Base-by-base conservation (phyloP, 2,329 filamentous ascomycete genomes). In the Verticillium klebahnii region DNA sequence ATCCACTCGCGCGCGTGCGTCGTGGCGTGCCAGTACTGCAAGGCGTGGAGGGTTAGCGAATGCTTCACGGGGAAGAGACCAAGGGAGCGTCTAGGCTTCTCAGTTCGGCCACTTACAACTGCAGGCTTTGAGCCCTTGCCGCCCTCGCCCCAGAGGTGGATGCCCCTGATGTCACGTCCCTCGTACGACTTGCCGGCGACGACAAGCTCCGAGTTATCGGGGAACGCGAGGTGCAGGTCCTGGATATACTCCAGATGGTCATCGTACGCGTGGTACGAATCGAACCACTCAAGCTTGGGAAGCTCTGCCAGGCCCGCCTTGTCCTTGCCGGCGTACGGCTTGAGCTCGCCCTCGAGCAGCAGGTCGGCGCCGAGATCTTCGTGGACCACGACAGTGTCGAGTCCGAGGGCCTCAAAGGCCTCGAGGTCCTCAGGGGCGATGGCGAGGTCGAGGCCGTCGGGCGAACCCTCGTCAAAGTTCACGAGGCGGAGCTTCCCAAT, bases 1-100 rank as follows among this genome's bases (percentile, higher is more conserved):
- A 87, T 84, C 85, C 85, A 87, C 70, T 88, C 85, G 54, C 85
- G 77, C 9, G 84, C 83, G 69, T 88, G 85, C 14, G 85, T 82
- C 29, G 80, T 87, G 14, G 80, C 81, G 69, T 87, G 84, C 68
- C 82, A 80, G 54, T 87, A 76, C 54, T 52, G 19, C 3, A 52
- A 6, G 5, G 29, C 29, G 29, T 14, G 9, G n/a, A 12, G 19
- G 8, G 8, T 45, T 17, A 19, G 45, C 23, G 4, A 52, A 19
- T 25, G 19, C 4, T 50, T n/a, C 5, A 29, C 4, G 5, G 29
- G 29, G 5, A 29, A 29, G 5, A 29, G 29, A 29, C 29, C 29
- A 4, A 29, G 29, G 29, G 1, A 6, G 29, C 5, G 5, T 25
- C 29, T 6, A 29, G 29, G 29, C 29, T 4, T 29, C 29, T 29